Percentiles rank a stretch among this genome's conserved stretches.
These are phyloP conservation scores for Basidioascus undulatus DNA, from an alignment of 768 basidiomycete genomes.

Conservation along the genomic window DNA sequence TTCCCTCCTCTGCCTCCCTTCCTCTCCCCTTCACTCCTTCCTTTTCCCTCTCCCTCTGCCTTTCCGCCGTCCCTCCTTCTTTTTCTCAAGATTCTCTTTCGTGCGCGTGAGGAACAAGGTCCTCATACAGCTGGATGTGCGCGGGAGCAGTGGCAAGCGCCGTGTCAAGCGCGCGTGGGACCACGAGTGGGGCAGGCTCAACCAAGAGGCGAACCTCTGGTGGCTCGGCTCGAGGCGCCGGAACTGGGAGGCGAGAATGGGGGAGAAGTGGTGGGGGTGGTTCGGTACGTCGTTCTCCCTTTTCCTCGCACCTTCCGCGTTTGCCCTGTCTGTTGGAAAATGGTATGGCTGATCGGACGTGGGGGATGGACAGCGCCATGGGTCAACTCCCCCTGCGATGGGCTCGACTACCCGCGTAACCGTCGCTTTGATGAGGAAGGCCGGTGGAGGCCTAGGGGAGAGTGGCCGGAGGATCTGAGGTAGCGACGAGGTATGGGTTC, in stretches of 20 bases:
- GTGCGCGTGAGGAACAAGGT: background rate
- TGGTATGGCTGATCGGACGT: too few relatives aligned
- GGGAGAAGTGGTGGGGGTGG: slow-evolving; percentile 41
- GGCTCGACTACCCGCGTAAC: slow-evolving; percentile 15
- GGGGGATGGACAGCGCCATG: slow-evolving; percentile 18
- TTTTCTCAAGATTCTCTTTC: background rate
- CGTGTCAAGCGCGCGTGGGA: slow-evolving; percentile 31
- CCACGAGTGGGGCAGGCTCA: slow-evolving; percentile 52
- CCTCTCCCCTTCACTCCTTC: slow-evolving; percentile 1
- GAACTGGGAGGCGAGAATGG: slow-evolving; percentile 72
- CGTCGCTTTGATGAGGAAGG: slow-evolving; percentile 18
- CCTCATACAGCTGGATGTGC: background rate
- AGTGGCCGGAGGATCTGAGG: slow-evolving; percentile 14
- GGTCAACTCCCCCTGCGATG: slow-evolving; percentile 16
- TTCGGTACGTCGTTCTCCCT: slow-evolving; percentile 35
- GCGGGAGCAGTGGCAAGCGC: slow-evolving; percentile 7
- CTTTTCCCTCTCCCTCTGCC: background rate
- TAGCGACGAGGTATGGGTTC: too few relatives aligned
- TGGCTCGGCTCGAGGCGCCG: slow-evolving; percentile 37
- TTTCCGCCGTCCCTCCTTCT: background rate
- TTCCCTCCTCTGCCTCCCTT: background rate
- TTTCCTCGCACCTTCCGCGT: background rate
- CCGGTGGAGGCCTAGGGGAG: slow-evolving; percentile 15
- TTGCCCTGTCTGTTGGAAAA: too few relatives aligned
- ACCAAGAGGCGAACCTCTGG: slow-evolving; percentile 66